phyloP scores from a whole-genome alignment of 2,329 filamentous ascomycete species.

The Sphaerulina musiva region DNA sequence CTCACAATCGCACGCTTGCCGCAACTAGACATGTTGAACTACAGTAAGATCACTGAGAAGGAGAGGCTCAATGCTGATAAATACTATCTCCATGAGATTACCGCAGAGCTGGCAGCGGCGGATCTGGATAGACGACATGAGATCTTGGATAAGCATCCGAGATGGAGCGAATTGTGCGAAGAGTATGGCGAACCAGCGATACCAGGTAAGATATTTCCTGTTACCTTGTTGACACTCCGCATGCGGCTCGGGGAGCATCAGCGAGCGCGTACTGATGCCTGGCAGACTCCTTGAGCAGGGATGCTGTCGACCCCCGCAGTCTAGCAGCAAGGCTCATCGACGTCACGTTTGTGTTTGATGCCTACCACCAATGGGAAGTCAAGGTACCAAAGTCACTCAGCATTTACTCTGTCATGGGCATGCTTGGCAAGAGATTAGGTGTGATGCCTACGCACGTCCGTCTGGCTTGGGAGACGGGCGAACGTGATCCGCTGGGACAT shows the following conservation, averaged over 20 bases:
- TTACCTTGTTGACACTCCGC: not conserved
- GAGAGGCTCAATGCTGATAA: constrained; percentile 85
- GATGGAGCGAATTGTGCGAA: constrained; percentile 67
- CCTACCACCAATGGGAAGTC: constrained; percentile 19
- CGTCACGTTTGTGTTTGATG: constrained; percentile 51
- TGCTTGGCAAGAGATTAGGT: constrained; percentile 65
- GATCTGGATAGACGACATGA: constrained; percentile 45
- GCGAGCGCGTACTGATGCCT: constrained; percentile 18
- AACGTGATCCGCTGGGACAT: constrained; percentile 70
- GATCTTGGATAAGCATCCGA: constrained; percentile 59
- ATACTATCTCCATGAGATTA: constrained; percentile 85
- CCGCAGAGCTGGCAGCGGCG: constrained; percentile 61
- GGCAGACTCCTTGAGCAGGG: constrained; percentile 31
- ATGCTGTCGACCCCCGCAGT: constrained; percentile 62
- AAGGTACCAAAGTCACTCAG: constrained; percentile 70
- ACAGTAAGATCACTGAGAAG: constrained; percentile 58
- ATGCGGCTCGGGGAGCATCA: not conserved
- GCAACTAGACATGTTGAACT: constrained; percentile 63
- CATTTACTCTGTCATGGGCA: constrained; percentile 72
- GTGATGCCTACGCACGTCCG: constrained; percentile 57
- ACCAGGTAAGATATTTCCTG: constrained; percentile 35
- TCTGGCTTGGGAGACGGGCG: constrained; percentile 82
- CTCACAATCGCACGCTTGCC: constrained; percentile 71
- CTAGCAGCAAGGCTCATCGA: constrained; percentile 70
- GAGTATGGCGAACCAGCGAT: constrained; percentile 64